phyloP scores from a whole-genome alignment of 331 rosid genomes.

The Telfairia occidentalis region DNA sequence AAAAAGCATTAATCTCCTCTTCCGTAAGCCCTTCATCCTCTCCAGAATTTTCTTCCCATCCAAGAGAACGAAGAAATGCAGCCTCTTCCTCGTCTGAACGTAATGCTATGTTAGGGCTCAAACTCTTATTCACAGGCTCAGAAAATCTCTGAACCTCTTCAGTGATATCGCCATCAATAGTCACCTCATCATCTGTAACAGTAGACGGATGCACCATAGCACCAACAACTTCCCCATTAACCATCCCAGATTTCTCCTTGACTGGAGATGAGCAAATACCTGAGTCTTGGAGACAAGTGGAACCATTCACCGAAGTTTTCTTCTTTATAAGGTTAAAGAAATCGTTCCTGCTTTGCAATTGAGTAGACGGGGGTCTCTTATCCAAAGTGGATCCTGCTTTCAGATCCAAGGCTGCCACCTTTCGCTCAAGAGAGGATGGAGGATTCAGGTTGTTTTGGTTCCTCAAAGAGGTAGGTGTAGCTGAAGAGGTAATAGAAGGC shows the following conservation, averaged over 20 bases:
- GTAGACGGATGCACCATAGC: conserved; percentile 35
- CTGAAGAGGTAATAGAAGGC: conserved; percentile 44
- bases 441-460: conserved; percentile 45
- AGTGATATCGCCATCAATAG: conserved; percentile 40
- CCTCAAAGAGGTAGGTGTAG: conserved; percentile 43
- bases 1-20: conserved; percentile 81
- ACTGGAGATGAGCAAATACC: conserved; percentile 41
- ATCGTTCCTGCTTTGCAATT: conserved; percentile 84
- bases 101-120: conserved; percentile 30
- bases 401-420: conserved; percentile 50
- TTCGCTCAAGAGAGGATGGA: conserved; percentile 45
- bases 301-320: conserved; percentile 46
- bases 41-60: conserved; percentile 89
- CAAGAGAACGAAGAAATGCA: conserved; percentile 93
- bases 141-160: conserved; percentile 41
- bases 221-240: conserved; percentile 29
- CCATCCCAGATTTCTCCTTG: conserved; percentile 48
- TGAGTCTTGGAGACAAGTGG: conserved; percentile 45
- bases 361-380: conserved; percentile 66
- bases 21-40: conserved; percentile 93
- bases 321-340: conserved; percentile 78
- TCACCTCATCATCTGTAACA: conserved; percentile 38
- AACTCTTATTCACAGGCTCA: conserved; percentile 24
- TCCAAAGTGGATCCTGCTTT: conserved; percentile 60
- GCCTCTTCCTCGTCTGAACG: conserved; percentile 86